phyloP scores from a whole-genome alignment of 768 basidiomycete species.

The Suillus paluster region DNA sequence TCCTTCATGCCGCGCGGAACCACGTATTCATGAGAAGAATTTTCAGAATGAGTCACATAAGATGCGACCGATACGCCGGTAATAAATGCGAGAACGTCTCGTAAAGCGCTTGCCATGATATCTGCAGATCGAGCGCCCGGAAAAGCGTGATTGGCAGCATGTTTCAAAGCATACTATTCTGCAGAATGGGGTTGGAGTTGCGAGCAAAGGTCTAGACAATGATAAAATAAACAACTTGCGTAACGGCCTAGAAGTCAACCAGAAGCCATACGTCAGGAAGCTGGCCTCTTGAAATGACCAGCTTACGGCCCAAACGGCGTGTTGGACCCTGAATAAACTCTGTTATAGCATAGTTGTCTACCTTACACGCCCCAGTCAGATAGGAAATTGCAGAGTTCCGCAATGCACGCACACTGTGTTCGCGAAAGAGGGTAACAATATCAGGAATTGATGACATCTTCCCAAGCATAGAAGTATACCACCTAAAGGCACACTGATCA shows the following conservation, averaged over 20 bases:
- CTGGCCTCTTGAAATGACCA: constrained; percentile 76
- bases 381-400: not conserved
- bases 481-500: constrained; percentile 40
- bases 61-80: constrained; percentile 27
- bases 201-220: constrained; percentile 39
- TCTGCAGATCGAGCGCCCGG: constrained; percentile 13
- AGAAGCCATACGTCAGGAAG: constrained; percentile 83
- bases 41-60: no score
- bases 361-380: constrained; percentile 47
- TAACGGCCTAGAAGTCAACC: not conserved
- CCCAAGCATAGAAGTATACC: constrained; percentile 94
- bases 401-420: constrained; percentile 43
- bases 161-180: constrained; percentile 65
- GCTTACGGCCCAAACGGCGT: constrained; percentile 83
- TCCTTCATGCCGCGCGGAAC: constrained; percentile 66
- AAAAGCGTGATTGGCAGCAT: constrained; percentile 49
- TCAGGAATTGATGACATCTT: constrained; percentile 74
- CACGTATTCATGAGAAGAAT: no score
- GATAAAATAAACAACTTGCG: constrained; percentile 23
- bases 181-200: constrained; percentile 46
- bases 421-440: constrained; percentile 54
- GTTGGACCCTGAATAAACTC: constrained; percentile 89
- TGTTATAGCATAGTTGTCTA: constrained; percentile 84
- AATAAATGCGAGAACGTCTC: constrained; percentile 38
- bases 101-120: constrained; percentile 24